Evolutionary conservation across 371 early-diverging fungal genomes (phyloP), one percentile per base, ranked within the genome.

Genomic region (Mucor mucedo): DNA sequence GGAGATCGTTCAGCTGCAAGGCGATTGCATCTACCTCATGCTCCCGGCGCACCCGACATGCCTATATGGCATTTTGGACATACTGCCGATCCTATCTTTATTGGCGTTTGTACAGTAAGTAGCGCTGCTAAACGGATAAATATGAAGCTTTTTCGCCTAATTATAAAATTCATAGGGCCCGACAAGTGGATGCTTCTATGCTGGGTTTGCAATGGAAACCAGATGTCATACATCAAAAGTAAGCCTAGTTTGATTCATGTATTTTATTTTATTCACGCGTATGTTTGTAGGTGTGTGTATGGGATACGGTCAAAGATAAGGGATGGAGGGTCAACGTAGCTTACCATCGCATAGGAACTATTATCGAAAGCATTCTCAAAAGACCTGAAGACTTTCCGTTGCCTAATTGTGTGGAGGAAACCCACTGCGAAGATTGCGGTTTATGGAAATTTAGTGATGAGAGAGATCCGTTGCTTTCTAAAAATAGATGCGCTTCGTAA

Each of bases 51-150:
- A 9, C 65, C 80, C 8, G 76, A 84, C 5, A 63, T 91, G 57
- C 92, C 94, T 30, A 83, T 97, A 47, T 98, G 89, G 78, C 98
- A 98, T 70, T 84, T 95, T 62, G 97, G 97, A 0, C 93, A 97
- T 75, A 90, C 86, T 2, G 91, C 91, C 1, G 99, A 98, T 79
- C 98, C 99, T 5, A 87, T 98, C 35, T 98, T 86, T 78, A 83
- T 91, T 58, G 99, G 99, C 30, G 84, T 84, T 33, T 98, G 98
- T 67, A 88, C 84, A 10, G 88, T 80, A 73, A 70, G 70, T 70
- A 30, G 30, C 1, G 0, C 14, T 58, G 48, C 8, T 6, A 14
- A 11, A 21, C 21, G 21, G 21, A 21, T 21, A 21, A 21, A 21
- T 21, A 21, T 21, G 21, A 21, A 21, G 21, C 21, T 21, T 21